Evolutionary conservation across 306 rosid genomes (phyloP).

Genomic region (Citrullus mucosospermus): DNA sequence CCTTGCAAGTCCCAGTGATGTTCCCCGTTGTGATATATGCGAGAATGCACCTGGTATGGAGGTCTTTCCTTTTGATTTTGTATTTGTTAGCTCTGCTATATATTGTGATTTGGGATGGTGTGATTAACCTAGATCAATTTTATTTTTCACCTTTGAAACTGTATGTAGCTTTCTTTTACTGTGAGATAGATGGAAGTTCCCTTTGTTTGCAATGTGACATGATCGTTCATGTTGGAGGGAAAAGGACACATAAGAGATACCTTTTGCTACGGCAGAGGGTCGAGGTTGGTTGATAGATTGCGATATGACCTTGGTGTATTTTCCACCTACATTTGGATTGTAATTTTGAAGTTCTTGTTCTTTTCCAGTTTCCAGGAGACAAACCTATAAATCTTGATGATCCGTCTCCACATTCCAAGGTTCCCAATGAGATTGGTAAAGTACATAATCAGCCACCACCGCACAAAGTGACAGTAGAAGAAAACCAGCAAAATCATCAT

Average conservation of each 20-base stretch:
- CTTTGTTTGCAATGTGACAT: conserved; percentile 70
- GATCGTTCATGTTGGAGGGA: conserved; percentile 67
- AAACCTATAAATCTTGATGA: conserved; percentile 44
- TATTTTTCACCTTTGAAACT: conserved; percentile 11
- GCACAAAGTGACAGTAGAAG: conserved; percentile 22
- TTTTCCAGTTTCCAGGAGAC: conserved; percentile 82
- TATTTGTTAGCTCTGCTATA: background rate
- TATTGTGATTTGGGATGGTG: background rate
- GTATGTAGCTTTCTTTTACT: conserved; percentile 63
- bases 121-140: background rate
- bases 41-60: conserved; percentile 60
- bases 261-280: conserved; percentile 56
- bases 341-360: conserved; percentile 13
- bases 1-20: conserved; percentile 50
- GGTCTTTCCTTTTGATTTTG: background rate
- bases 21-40: conserved; percentile 60
- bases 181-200: conserved; percentile 68
- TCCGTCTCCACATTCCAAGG: conserved; percentile 29
- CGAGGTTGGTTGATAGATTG: conserved; percentile 30
- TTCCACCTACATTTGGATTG: background rate
- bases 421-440: conserved; percentile 33
- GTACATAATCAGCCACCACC: conserved; percentile 14
- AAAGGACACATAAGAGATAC: conserved; percentile 53
- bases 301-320: background rate
- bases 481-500: conserved; percentile 48